A percentile compares a stretch with the other conserved stretches of the same genome.
These are phyloP conservation scores for Musa acuminata DNA, from an alignment of 176 grass and related monocot genomes.

Conservation along the genomic window DNA sequence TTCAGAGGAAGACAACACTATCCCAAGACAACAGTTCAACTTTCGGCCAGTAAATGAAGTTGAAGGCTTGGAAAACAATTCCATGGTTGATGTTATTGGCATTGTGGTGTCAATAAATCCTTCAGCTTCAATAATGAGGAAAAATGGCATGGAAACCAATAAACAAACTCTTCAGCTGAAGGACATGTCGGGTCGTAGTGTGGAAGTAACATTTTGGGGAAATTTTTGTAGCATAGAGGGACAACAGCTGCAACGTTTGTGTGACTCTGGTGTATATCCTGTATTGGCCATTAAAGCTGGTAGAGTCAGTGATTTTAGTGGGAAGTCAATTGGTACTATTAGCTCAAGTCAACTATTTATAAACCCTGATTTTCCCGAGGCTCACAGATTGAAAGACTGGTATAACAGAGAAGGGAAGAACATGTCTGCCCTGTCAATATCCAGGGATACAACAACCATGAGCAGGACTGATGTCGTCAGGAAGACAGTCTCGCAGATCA, in stretches of 20 bases:
- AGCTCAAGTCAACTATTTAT: slow-evolving; percentile 46
- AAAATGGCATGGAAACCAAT: slow-evolving; percentile 49
- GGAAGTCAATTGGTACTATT: slow-evolving; percentile 38
- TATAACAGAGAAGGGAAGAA: slow-evolving; percentile 67
- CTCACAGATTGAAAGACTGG: slow-evolving; percentile 54
- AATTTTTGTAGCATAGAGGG: slow-evolving; percentile 63
- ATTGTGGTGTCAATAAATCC: slow-evolving; percentile 62
- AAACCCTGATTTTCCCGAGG: slow-evolving; percentile 61
- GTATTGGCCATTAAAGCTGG: slow-evolving; percentile 61
- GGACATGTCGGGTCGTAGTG: slow-evolving; percentile 70
- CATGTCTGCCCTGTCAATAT: slow-evolving; percentile 45
- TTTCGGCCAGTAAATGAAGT: slow-evolving; percentile 72
- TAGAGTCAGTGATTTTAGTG: slow-evolving; percentile 49
- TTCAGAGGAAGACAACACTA: slow-evolving; percentile 37
- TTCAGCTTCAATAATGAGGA: slow-evolving; percentile 38
- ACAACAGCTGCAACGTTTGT: slow-evolving; percentile 46
- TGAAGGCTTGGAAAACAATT: slow-evolving; percentile 39
- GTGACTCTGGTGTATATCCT: slow-evolving; percentile 67
- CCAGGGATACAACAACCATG: slow-evolving; percentile 31
- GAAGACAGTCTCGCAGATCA: slow-evolving; percentile 65
- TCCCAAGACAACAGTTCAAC: slow-evolving; percentile 58
- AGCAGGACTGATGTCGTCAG: slow-evolving; percentile 43
- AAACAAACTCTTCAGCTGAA: slow-evolving; percentile 66
- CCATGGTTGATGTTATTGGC: slow-evolving; percentile 78
- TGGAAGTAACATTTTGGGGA: slow-evolving; percentile 80